phyloP scores from a whole-genome alignment of 2,329 filamentous ascomycete species.

The Sodiomyces alkalinus region DNA sequence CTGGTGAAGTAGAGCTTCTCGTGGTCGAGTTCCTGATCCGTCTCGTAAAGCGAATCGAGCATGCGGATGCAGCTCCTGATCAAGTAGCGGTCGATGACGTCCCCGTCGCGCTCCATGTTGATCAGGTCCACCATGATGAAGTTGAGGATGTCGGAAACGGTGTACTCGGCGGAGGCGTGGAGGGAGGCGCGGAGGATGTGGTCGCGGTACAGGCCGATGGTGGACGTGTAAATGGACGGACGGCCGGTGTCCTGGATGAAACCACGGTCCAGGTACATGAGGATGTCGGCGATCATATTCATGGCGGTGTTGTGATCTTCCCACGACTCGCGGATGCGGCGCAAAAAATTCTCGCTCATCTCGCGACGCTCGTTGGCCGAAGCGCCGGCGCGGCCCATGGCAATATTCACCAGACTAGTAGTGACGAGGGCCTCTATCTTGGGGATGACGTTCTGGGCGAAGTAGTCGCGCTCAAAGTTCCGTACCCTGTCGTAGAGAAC shows the following conservation, averaged over 20 bases:
- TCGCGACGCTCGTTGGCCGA: conserved; percentile 67
- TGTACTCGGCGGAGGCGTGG: conserved; percentile 24
- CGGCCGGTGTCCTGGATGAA: conserved; percentile 55
- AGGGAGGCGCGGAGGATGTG: conserved; percentile 56
- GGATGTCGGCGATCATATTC: conserved; percentile 91
- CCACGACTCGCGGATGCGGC: conserved; percentile 64
- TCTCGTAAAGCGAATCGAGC: conserved; percentile 79
- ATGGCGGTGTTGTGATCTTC: conserved; percentile 82
- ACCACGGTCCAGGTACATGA: conserved; percentile 94
- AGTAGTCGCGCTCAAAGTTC: conserved; percentile 69
- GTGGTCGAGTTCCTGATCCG: conserved; percentile 58
- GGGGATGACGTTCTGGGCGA: conserved; percentile 56
- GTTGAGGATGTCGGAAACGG: conserved; percentile 62
- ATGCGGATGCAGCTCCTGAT: conserved; percentile 77
- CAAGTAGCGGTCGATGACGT: conserved; percentile 70
- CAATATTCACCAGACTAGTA: conserved; percentile 39
- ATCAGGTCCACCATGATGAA: conserved; percentile 81
- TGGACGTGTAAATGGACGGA: conserved; percentile 67
- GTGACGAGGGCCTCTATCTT: conserved; percentile 58
- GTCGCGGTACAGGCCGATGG: conserved; percentile 81
- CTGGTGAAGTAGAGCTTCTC: conserved; percentile 70
- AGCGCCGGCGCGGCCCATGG: conserved; percentile 42
- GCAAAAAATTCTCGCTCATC: conserved; percentile 71
- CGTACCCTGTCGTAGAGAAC: conserved; percentile 69
- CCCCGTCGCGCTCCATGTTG: conserved; percentile 79